phyloP scores from a whole-genome alignment of 2,329 filamentous ascomycete species.

The Chaetomium olivaceum region DNA sequence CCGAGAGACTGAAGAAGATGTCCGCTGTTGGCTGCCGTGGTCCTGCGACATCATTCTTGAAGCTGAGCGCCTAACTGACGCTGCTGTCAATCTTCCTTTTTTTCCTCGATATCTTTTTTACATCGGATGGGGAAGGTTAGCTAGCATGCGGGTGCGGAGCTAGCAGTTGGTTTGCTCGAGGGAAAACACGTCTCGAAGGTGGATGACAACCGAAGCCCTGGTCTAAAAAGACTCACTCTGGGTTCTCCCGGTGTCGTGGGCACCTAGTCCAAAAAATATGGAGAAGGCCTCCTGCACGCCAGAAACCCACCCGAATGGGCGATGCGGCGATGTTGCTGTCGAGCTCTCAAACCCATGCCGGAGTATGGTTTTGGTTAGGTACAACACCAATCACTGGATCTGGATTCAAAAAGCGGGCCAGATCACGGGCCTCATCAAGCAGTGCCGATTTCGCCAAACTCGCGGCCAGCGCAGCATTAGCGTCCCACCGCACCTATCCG shows the following conservation, averaged over 20 bases:
- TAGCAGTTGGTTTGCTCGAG: neutral
- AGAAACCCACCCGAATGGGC: conserved; percentile 8
- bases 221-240: neutral
- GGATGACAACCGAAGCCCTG: neutral
- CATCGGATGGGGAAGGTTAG: neutral
- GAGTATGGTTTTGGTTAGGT: conserved; percentile 4
- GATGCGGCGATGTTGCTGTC: neutral
- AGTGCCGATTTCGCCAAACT: conserved; percentile 14
- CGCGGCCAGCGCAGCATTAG: neutral
- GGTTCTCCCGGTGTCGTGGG: neutral
- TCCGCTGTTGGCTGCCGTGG: conserved; percentile 6
- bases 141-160: neutral
- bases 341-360: neutral
- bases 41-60: neutral
- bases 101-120: neutral
- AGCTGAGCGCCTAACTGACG: neutral
- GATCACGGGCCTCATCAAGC: conserved; percentile 14
- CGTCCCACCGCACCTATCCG: conserved; percentile 12
- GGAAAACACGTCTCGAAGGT: neutral
- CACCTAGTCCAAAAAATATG: neutral
- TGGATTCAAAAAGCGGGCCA: conserved; percentile 11
- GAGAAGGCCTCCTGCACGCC: neutral
- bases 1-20: neutral
- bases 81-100: neutral
- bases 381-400: conserved; percentile 21